Percentiles rank a stretch among this genome's conserved stretches.
Evolutionary conservation across 2,329 filamentous ascomycete species (phyloP).

Genomic region (Mollisiaceae sp.): DNA sequence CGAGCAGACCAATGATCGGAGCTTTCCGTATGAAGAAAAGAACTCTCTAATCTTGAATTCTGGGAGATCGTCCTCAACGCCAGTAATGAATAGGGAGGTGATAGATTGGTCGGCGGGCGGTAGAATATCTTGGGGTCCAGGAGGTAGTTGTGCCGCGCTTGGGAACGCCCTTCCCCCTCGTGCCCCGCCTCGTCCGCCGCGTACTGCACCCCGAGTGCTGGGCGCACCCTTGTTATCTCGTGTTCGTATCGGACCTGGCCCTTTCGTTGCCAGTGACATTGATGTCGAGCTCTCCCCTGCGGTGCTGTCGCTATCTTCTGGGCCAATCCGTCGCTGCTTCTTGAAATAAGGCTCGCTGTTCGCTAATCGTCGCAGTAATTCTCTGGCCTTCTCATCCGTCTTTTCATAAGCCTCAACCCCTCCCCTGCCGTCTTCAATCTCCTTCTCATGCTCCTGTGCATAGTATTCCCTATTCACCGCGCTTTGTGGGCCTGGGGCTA

Average conservation of each 20-base stretch:
- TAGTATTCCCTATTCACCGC: conserved; percentile 97
- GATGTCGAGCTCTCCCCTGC: conserved; percentile 48
- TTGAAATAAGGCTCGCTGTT: conserved; percentile 95
- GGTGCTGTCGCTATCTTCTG: conserved; percentile 51
- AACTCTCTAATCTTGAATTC: conserved; percentile 90
- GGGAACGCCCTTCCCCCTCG: conserved; percentile 64
- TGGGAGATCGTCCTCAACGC: conserved; percentile 93
- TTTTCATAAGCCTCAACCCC: conserved; percentile 92
- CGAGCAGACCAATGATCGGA: conserved; percentile 92
- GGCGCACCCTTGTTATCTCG: conserved; percentile 63
- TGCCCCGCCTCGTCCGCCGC: conserved; percentile 46
- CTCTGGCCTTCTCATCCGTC: conserved; percentile 94
- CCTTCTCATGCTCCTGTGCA: conserved; percentile 94
- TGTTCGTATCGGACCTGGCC: conserved; percentile 79
- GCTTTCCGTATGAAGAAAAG: conserved; percentile 86
- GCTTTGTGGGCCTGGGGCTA: conserved; percentile 89
- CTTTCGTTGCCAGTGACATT: conserved; percentile 53
- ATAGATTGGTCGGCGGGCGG: conserved; percentile 85
- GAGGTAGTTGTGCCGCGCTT: conserved; percentile 74
- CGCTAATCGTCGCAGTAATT: conserved; percentile 82
- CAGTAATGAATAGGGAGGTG: conserved; percentile 92
- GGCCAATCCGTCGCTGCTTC: conserved; percentile 78
- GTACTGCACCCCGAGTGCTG: conserved; percentile 41
- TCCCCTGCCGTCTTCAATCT: conserved; percentile 89
- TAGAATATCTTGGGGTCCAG: conserved; percentile 81